These are phyloP conservation scores for Phoenix roebelenii DNA, from an alignment of 176 grass and related monocot genomes.

Conservation along the genomic window DNA sequence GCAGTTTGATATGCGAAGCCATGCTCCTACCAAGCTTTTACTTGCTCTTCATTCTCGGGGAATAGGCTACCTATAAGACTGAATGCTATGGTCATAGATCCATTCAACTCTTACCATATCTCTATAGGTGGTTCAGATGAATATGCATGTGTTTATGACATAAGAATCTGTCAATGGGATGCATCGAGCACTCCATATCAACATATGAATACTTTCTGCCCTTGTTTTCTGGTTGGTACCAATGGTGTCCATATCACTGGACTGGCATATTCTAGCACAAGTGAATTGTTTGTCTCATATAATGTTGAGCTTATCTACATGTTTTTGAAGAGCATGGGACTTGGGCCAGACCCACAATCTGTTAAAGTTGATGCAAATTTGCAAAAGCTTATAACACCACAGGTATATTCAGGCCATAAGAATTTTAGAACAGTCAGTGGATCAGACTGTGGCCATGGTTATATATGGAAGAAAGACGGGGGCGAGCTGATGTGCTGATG, in stretches of 20 bases:
- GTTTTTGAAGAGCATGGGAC: slow-evolving; percentile 55
- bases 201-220: slow-evolving; percentile 59
- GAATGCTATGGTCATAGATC: slow-evolving; percentile 70
- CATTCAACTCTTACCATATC: slow-evolving; percentile 48
- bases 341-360: slow-evolving; percentile 36
- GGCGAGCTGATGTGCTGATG: slow-evolving; percentile 66
- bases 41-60: slow-evolving; percentile 54
- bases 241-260: slow-evolving; percentile 48
- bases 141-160: slow-evolving; percentile 75
- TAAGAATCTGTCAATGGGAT: slow-evolving; percentile 33
- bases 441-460: slow-evolving; percentile 83
- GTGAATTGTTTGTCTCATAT: slow-evolving; percentile 76
- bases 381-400: slow-evolving; percentile 28
- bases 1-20: slow-evolving; percentile 82
- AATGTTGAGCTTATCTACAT: slow-evolving; percentile 73
- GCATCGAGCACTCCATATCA: slow-evolving; percentile 31
- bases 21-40: slow-evolving; percentile 49
- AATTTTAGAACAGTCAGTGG: slow-evolving; percentile 73
- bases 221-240: slow-evolving; percentile 45
- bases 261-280: slow-evolving; percentile 55
- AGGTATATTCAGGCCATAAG: slow-evolving; percentile 64
- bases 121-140: slow-evolving; percentile 61
- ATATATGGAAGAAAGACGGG: slow-evolving; percentile 70
- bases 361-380: slow-evolving; percentile 19
- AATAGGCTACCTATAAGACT: slow-evolving; percentile 37